Evolutionary conservation across 1,284 basidiomycete species (phyloP).

Genomic region (Fistulinella cinereoalba): DNA sequence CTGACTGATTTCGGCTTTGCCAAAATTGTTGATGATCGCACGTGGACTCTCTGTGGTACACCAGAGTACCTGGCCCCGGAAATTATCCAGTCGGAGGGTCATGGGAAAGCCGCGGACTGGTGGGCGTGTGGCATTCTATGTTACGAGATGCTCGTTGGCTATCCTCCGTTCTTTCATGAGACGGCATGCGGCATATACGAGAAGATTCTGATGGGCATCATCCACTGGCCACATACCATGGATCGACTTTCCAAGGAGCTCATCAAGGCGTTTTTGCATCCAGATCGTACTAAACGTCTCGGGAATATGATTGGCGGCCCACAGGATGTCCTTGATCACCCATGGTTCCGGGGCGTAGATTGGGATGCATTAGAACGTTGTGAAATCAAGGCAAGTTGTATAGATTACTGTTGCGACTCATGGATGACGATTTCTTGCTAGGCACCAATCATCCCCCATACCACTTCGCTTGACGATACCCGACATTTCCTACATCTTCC

Average conservation of each 20-base stretch:
- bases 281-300: constrained; percentile 89
- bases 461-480: constrained; percentile 73
- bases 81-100: constrained; percentile 95
- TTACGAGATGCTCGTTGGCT: constrained; percentile 97
- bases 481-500: constrained; percentile 78
- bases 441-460: constrained; percentile 81
- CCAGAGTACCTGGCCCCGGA: constrained; percentile 96
- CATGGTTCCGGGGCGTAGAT: constrained; percentile 94
- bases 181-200: constrained; percentile 95
- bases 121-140: constrained; percentile 97
- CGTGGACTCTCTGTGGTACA: constrained; percentile 98
- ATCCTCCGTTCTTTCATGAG: constrained; percentile 92
- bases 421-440: constrained; percentile 30
- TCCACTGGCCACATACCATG: constrained; percentile 91
- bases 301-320: constrained; percentile 94
- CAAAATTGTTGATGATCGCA: constrained; percentile 97
- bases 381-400: constrained; percentile 63
- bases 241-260: constrained; percentile 73
- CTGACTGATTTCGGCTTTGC: constrained; percentile 99
- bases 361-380: constrained; percentile 80
- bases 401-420: background rate
- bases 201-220: constrained; percentile 88
- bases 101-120: constrained; percentile 99
- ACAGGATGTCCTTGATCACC: constrained; percentile 88
- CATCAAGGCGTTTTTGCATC: constrained; percentile 86